Percentiles rank a stretch among this genome's conserved stretches.
Conservation (phyloP, 129 eudicot genomes). For the Escallonia rubra region DNA sequence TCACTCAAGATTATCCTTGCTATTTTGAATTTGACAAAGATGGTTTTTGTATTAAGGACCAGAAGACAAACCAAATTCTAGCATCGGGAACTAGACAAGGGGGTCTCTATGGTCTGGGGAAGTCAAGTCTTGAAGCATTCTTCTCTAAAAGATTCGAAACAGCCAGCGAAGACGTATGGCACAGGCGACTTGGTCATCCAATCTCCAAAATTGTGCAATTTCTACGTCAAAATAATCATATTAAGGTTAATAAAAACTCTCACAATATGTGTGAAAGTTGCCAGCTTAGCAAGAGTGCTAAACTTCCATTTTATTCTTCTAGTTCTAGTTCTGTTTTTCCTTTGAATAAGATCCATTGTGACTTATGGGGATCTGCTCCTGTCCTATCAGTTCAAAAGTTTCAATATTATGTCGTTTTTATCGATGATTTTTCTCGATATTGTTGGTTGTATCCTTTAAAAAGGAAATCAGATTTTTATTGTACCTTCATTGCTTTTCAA, state of each 20-base stretch:
- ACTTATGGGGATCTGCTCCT: not conserved
- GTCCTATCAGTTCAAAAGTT: not conserved
- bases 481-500: not conserved
- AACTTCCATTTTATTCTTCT: not conserved
- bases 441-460: not conserved
- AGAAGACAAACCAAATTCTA: too few relatives aligned
- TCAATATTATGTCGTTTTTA: not conserved
- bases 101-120: too few relatives aligned
- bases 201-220: not conserved
- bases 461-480: not conserved
- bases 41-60: too few relatives aligned
- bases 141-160: too few relatives aligned
- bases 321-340: not conserved
- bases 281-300: not conserved
- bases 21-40: too few relatives aligned
- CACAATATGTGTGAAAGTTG: not conserved
- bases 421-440: not conserved
- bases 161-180: not conserved
- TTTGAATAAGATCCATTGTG: not conserved
- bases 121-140: too few relatives aligned
- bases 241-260: not conserved
- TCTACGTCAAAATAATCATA: not conserved
- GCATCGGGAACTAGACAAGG: too few relatives aligned
- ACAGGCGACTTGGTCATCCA: not conserved
- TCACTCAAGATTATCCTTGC: too few relatives aligned